These are phyloP conservation scores for Tricholoma saponaceum DNA, from an alignment of 768 basidiomycete species.

Conservation along the genomic window DNA sequence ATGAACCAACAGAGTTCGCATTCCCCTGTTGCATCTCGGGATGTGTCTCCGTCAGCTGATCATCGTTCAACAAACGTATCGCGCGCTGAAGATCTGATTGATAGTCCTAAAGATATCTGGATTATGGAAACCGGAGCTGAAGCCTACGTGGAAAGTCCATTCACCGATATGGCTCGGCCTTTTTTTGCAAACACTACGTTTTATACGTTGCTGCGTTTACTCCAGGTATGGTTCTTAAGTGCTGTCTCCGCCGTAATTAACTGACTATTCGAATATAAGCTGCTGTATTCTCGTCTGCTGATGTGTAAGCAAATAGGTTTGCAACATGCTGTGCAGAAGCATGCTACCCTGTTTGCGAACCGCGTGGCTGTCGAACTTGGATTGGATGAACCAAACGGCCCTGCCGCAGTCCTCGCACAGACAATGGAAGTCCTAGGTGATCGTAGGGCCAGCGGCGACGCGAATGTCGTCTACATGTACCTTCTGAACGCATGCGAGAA, in stretches of 20 bases:
- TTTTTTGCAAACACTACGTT: conserved; percentile 94
- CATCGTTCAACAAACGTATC: conserved; percentile 26
- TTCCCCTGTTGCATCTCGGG: conserved; percentile 38
- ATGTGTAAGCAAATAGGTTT: conserved; percentile 82
- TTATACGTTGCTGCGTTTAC: conserved; percentile 81
- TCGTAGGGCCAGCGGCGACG: conserved; percentile 38
- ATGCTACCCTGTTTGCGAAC: conserved; percentile 68
- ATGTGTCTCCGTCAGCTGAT: conserved; percentile 34
- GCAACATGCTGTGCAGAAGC: conserved; percentile 61
- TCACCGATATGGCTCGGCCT: conserved; percentile 39
- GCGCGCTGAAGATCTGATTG: conserved; percentile 25
- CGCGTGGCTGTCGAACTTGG: conserved; percentile 81
- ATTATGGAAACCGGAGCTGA: conserved; percentile 45
- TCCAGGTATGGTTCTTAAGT: conserved; percentile 61
- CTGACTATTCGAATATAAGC: conserved; percentile 36
- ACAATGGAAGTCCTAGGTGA: conserved; percentile 59
- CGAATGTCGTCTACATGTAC: conserved; percentile 81
- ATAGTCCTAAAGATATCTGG: conserved; percentile 50
- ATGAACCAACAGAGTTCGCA: conserved; percentile 24
- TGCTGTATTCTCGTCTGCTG: conserved; percentile 83
- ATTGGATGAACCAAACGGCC: conserved; percentile 79
- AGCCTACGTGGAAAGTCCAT: conserved; percentile 18
- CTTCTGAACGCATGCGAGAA: conserved; percentile 89
- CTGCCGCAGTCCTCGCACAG: conserved; percentile 63
- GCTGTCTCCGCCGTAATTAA: conserved; percentile 8